phyloP scores from a whole-genome alignment of 495 filamentous ascomycete species.

The Jackrogersella multiformis region DNA sequence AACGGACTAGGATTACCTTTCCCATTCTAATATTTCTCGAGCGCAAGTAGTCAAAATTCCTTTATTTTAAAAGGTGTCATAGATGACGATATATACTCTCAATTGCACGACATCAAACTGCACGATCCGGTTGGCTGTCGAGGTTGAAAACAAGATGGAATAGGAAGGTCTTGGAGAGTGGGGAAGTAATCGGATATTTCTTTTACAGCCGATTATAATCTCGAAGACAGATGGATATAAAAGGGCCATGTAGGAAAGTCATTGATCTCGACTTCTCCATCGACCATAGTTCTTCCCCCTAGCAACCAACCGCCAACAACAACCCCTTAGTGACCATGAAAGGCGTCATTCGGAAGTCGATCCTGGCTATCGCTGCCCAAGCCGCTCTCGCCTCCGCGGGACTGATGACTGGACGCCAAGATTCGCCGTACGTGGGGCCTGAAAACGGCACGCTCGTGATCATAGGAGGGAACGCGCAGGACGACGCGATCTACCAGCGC shows the following conservation, averaged over 20 bases:
- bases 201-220: slow-evolving; percentile 36
- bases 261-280: neutral
- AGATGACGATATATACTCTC: slow-evolving; percentile 37
- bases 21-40: neutral
- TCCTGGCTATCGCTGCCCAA: slow-evolving; percentile 15
- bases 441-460: slow-evolving; percentile 48
- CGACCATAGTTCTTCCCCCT: neutral
- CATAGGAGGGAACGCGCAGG: slow-evolving; percentile 46
- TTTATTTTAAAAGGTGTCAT: slow-evolving; percentile 23
- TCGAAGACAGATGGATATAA: slow-evolving; percentile 20
- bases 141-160: slow-evolving; percentile 27
- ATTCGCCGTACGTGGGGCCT: slow-evolving; percentile 48
- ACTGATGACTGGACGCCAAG: slow-evolving; percentile 5
- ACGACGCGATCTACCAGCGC: slow-evolving; percentile 56
- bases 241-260: neutral
- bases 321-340: slow-evolving; percentile 21
- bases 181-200: slow-evolving; percentile 38
- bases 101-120: slow-evolving; percentile 35
- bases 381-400: slow-evolving; percentile 27
- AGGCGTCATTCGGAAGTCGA: slow-evolving; percentile 10
- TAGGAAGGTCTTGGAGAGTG: slow-evolving; percentile 36
- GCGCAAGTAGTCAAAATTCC: neutral
- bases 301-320: too few relatives aligned
- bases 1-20: too few relatives aligned
- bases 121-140: slow-evolving; percentile 32